These are phyloP conservation scores for Zea luxurians DNA, from an alignment of 176 grass and related monocot genomes.

Conservation along the genomic window DNA sequence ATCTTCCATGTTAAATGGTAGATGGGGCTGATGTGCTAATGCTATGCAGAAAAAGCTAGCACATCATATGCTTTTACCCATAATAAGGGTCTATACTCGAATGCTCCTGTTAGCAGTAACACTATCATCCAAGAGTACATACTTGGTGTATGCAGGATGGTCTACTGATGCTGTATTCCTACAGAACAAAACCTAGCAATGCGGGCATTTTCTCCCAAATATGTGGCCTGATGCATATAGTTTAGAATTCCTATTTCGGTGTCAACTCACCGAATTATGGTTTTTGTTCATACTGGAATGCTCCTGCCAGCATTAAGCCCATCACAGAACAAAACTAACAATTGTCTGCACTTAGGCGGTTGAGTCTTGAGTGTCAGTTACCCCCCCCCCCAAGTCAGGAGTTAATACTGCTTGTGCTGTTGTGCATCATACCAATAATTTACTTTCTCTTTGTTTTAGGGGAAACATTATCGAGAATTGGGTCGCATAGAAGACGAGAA, in stretches of 20 bases:
- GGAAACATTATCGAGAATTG: constrained; percentile 79
- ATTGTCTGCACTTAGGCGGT: background rate
- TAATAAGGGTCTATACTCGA: background rate
- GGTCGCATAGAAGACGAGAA: constrained; percentile 69
- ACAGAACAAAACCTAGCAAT: background rate
- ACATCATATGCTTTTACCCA: background rate
- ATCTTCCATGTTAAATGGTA: constrained; percentile 8
- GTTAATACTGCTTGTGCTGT: background rate
- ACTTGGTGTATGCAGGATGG: background rate
- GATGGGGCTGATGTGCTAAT: constrained; percentile 13
- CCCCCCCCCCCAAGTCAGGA: background rate
- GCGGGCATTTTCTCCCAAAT: background rate
- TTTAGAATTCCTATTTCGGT: background rate
- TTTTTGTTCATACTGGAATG: background rate
- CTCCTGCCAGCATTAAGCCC: background rate
- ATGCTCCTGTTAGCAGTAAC: background rate
- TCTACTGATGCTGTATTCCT: background rate
- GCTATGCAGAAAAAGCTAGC: constrained; percentile 4
- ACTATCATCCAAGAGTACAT: background rate
- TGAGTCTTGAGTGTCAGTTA: background rate
- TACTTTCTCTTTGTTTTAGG: constrained; percentile 48
- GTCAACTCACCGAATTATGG: background rate
- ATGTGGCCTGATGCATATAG: background rate
- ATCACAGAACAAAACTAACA: background rate
- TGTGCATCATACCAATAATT: background rate